These are phyloP conservation scores for Cucumis sativus DNA, from an alignment of 306 rosid species.

Conservation along the genomic window Cucumber_9930_V3 NC_026657.2:7730501-7731000, in stretches of 20 bases:
- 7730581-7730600: constrained; percentile 33
- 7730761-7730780: constrained; percentile 85
- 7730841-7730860: constrained; percentile 63
- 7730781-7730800: constrained; percentile 75
- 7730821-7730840: constrained; percentile 82
- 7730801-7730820: constrained; percentile 50
- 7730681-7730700: not conserved
- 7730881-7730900: constrained; percentile 90
- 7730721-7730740: constrained; percentile 76
- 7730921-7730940: constrained; percentile 95
- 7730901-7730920: constrained; percentile 97
- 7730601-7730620: constrained; percentile 11
- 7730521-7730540: constrained; percentile 88
- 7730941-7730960: constrained; percentile 93
- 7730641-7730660: not conserved
- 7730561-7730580: constrained; percentile 91
- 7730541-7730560: constrained; percentile 71
- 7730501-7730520: constrained; percentile 82
- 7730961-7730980: constrained; percentile 63
- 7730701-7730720: constrained; percentile 65
- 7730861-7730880: constrained; percentile 49
- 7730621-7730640: constrained; percentile 7
- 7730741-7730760: constrained; percentile 68
- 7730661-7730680: not conserved
- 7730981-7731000: constrained; percentile 72